Evolutionary conservation across 805 yeast species (phyloP), one percentile per base, ranked within the genome.

Genomic region (Yarrowia sp.): DNA sequence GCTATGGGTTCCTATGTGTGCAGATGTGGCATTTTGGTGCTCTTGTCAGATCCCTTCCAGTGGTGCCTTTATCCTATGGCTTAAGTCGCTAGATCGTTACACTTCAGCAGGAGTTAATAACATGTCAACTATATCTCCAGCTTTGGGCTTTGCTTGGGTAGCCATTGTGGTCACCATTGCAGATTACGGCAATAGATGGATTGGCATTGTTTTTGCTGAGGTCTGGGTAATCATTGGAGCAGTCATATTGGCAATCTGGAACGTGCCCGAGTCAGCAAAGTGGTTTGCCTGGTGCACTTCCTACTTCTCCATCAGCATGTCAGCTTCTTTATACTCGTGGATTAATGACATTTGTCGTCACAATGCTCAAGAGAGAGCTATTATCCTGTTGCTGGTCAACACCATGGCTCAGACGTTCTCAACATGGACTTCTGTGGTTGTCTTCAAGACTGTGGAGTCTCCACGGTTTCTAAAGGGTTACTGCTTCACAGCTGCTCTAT

Each of bases 271-370:
- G 19, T 40, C 44, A 3, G 44, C 44, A 2, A 40, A 40, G 17
- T 40, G 44, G 44, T 40, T 40, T n/a, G 44, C 44, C 19, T 40
- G 44, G 44, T 40, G 44, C 44, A 40, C 44, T 40, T 40, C 44
- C 44, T 40, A n/a, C 15, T 40, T 40, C 17, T 40, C 44, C 19
- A 40, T 40, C 44, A 40, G 44, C 19, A 40, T 40, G 44, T 40
- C 44, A 9, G 44, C 44, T n/a, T n/a, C 44, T 40, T 12, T 40
- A 19, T 40, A 40, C 19, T 40, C 44, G 6, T 40, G 44, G 44
- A 40, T 40, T 19, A 40, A 40, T n/a, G 44, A 40, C 19, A 40
- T 40, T 9, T 40, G 44, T 14, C 44, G 44, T 9, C 44, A 40
- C 8, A 40, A 40, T n/a, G 19, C 44, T n/a, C 44, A 40, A 19